A percentile compares a stretch with the other conserved stretches of the same genome.
Conservation (phyloP, 208 protist species). For the Leishmania turanica region DNA sequence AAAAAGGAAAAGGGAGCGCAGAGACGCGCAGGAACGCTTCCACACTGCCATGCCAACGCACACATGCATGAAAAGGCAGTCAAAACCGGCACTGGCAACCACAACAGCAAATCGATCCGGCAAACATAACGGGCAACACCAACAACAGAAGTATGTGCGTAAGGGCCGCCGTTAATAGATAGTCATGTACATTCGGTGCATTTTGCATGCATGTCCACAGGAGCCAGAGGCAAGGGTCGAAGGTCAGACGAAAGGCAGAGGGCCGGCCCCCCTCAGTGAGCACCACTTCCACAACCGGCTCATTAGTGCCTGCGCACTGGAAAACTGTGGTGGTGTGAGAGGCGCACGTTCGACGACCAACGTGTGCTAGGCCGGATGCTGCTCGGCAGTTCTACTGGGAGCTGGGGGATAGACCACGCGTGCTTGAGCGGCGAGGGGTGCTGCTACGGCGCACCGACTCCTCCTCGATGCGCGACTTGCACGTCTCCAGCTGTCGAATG, state of each 20-base stretch:
- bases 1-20: background rate
- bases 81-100: background rate
- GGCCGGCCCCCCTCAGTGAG: background rate
- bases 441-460: constrained; percentile 56
- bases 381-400: background rate
- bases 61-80: background rate
- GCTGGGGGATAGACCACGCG: constrained; percentile 27
- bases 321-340: background rate
- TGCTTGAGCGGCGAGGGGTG: constrained; percentile 30
- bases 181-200: background rate
- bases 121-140: too few relatives aligned
- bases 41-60: background rate
- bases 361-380: background rate
- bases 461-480: constrained; percentile 46
- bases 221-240: too few relatives aligned
- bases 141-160: background rate
- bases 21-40: background rate
- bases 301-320: background rate
- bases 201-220: background rate
- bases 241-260: background rate
- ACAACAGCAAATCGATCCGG: background rate
- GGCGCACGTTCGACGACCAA: background rate
- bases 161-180: background rate
- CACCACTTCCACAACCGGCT: background rate
- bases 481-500: constrained; percentile 71